phyloP scores from a whole-genome alignment of 2,329 filamentous ascomycete genomes.

The Aspergillus calidoustus region DNA sequence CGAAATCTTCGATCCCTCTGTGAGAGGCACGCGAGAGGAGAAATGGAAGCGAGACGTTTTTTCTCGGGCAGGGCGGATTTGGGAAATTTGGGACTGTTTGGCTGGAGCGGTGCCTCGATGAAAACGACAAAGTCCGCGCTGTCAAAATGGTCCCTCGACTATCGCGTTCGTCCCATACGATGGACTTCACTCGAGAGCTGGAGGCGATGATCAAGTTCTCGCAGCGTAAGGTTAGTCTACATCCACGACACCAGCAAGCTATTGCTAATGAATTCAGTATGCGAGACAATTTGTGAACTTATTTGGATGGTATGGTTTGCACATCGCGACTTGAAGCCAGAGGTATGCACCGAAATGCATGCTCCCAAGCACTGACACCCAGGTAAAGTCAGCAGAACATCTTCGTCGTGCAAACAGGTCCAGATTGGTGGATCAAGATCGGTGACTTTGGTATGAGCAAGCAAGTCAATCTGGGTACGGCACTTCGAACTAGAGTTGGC shows the following conservation, averaged over 20 bases:
- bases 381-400: background rate
- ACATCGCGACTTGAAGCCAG: no score
- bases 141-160: background rate
- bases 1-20: background rate
- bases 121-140: background rate
- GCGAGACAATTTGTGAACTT: background rate
- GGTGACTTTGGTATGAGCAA: background rate
- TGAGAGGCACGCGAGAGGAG: background rate
- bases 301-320: background rate
- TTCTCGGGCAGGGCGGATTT: background rate
- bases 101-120: background rate
- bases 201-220: slow-evolving; percentile 5
- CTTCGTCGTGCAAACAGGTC: background rate
- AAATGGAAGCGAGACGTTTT: background rate
- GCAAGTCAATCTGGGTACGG: background rate
- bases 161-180: background rate
- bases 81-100: slow-evolving; percentile 2
- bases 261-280: background rate
- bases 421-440: background rate
- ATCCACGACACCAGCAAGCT: no score
- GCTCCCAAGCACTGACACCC: no score
- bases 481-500: no score
- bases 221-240: background rate
- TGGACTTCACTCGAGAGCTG: background rate
- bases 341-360: no score